These are phyloP conservation scores for Podila clonocystis DNA, from an alignment of 192 early-diverging fungal genomes.

Conservation along the genomic window DNA sequence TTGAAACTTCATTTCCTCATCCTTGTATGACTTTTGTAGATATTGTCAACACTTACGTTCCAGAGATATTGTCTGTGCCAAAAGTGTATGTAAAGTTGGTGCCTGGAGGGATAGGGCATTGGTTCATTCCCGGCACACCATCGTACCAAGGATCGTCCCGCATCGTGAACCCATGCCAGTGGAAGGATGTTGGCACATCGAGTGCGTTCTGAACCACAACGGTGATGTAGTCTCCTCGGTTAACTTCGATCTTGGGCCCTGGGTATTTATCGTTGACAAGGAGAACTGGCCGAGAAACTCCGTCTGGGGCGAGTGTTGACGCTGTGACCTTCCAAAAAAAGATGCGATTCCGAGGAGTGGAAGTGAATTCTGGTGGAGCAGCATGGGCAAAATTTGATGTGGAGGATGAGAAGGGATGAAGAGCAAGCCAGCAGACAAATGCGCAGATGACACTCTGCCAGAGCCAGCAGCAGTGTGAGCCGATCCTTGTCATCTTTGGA, in stretches of 20 bases:
- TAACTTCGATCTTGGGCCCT: conserved; percentile 61
- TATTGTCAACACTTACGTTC: conserved; percentile 55
- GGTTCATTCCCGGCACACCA: conserved; percentile 72
- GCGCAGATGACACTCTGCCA: background rate
- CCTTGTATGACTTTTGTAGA: too few relatives aligned
- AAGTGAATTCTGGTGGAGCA: conserved; percentile 29
- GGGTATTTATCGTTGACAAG: conserved; percentile 66
- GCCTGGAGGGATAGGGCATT: conserved; percentile 59
- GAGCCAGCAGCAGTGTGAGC: background rate
- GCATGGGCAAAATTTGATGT: conserved; percentile 1
- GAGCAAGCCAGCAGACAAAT: background rate
- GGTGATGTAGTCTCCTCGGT: conserved; percentile 57
- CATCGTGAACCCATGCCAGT: conserved; percentile 63
- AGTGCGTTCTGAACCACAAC: conserved; percentile 58
- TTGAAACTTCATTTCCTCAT: too few relatives aligned
- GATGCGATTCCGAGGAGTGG: conserved; percentile 44
- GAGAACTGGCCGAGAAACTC: conserved; percentile 52
- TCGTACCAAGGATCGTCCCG: conserved; percentile 50
- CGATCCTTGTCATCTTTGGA: too few relatives aligned
- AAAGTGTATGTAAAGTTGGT: conserved; percentile 56
- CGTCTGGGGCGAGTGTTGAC: conserved; percentile 52
- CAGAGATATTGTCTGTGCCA: conserved; percentile 36
- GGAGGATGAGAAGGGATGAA: background rate
- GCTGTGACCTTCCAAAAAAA: conserved; percentile 49
- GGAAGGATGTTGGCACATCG: conserved; percentile 56